These are phyloP conservation scores for Aspergillus sp. DNA, from an alignment of 2,329 filamentous ascomycete genomes.

Conservation along the genomic window DNA sequence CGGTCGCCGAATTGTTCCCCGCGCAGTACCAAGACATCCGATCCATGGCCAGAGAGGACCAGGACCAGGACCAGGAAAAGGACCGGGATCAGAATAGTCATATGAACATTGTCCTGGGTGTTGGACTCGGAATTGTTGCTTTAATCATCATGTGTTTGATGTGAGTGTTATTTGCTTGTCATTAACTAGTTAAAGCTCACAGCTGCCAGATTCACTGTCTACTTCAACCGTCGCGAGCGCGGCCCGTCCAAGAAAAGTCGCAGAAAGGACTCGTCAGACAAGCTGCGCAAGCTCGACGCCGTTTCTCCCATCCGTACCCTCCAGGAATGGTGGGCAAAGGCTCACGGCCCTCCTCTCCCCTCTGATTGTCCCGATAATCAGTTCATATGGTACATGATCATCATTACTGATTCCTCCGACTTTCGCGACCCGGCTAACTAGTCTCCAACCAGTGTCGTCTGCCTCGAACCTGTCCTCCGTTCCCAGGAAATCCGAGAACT, in stretches of 20 bases:
- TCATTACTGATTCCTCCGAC: not conserved
- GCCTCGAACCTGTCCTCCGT: constrained; percentile 38
- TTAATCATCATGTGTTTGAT: constrained; percentile 34
- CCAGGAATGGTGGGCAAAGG: constrained; percentile 38
- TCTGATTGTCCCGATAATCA: constrained; percentile 35
- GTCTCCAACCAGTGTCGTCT: constrained; percentile 31
- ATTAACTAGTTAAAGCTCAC: not conserved
- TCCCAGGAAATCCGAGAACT: constrained; percentile 39
- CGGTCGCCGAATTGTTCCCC: not conserved
- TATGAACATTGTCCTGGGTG: constrained; percentile 34
- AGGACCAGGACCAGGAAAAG: not conserved
- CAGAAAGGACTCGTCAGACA: constrained; percentile 28
- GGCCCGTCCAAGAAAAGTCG: constrained; percentile 16
- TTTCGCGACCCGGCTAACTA: not conserved
- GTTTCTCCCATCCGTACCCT: constrained; percentile 37
- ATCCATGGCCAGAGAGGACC: constrained; percentile 21
- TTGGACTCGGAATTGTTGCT: constrained; percentile 32
- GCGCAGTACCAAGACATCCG: not conserved
- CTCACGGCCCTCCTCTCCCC: constrained; percentile 32
- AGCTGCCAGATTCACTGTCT: constrained; percentile 24
- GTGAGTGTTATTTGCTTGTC: constrained; percentile 20
- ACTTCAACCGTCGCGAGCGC: constrained; percentile 34
- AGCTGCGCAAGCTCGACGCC: constrained; percentile 36
- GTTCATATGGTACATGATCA: constrained; percentile 35
- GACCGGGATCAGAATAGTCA: constrained; percentile 22